Base-by-base conservation (phyloP, 345 rosid genomes). In the Eucalyptus caleyi region DNA sequence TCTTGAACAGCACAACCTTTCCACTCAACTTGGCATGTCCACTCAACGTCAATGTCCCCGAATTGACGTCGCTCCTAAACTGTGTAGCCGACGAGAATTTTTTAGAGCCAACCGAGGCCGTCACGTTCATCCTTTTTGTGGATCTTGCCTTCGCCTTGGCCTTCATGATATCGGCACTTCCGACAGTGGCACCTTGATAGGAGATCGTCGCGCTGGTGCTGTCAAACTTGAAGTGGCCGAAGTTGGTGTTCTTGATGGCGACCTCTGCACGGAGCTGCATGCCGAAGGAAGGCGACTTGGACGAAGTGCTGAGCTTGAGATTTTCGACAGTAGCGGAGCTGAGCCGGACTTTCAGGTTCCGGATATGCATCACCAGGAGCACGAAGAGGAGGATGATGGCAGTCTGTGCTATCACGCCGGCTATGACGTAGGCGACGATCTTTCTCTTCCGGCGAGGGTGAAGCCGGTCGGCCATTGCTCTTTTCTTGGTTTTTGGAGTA, bases 181-280 rank as follows among this genome's bases (percentile, higher is more conserved):
- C 93, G 16, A 90, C 92, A 6, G 50, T 19, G 13, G 15, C 24
- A 16, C 92, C 93, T 67, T 87, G 87, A 65, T 87, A 92, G 26
- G 81, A 69, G n/a, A 92, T 87, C 8, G 86, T 92, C 11, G 88
- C 87, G 23, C 51, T 89, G 54, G 86, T 86, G 30, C 49, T 88
- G 40, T 47, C 90, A 34, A 90, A 90, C 88, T 90, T 88, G 77
- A 89, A 92, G 87, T 82, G 90, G 56, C 93, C 93, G 54, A 92
- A 92, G 62, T 92, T 92, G n/a, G 91, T 62, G 92, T 92, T 92
- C 87, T 88, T 90, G 37, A 92, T 60, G 44, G 51, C 80, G 44
- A 92, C 86, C n/a, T 88, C 34, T 37, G 88, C 89, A 47, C 82
- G 45, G 87, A 92, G 86, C 40, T 59, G 59, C 77, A 92, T 54